These are phyloP conservation scores for Cordyceps tenuipes DNA, from an alignment of 2,329 filamentous ascomycete species.

Conservation along the genomic window DNA sequence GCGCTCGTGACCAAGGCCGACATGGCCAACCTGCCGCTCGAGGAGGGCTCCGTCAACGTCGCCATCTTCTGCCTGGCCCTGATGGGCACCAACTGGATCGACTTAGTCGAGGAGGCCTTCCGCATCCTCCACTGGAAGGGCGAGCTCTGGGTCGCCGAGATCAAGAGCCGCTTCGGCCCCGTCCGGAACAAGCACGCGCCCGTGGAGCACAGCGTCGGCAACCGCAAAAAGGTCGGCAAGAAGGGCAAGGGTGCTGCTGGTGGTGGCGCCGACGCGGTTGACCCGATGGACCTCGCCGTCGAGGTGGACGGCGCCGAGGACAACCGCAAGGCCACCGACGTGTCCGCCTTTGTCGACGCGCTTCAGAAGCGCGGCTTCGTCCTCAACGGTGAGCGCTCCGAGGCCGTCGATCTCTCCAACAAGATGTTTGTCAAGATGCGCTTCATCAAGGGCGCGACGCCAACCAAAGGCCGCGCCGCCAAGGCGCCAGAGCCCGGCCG, in stretches of 20 bases:
- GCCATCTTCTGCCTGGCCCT: slow-evolving; percentile 92
- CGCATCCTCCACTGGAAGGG: slow-evolving; percentile 86
- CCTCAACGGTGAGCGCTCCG: slow-evolving; percentile 55
- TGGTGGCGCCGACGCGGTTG: slow-evolving; percentile 39
- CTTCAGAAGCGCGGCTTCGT: slow-evolving; percentile 74
- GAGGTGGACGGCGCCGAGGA: slow-evolving; percentile 62
- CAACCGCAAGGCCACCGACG: slow-evolving; percentile 67
- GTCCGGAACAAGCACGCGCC: slow-evolving; percentile 28
- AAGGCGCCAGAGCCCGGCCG: slow-evolving; percentile 48
- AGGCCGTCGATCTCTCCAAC: slow-evolving; percentile 72
- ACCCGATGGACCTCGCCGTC: slow-evolving; percentile 53
- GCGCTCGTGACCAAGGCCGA: slow-evolving; percentile 79
- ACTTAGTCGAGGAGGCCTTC: slow-evolving; percentile 94
- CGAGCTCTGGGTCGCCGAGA: slow-evolving; percentile 94
- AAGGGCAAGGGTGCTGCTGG: slow-evolving; percentile 39
- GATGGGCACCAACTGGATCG: slow-evolving; percentile 98
- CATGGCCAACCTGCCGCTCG: slow-evolving; percentile 73
- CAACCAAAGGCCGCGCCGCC: slow-evolving; percentile 67
- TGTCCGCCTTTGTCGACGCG: slow-evolving; percentile 78
- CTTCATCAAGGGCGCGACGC: slow-evolving; percentile 76
- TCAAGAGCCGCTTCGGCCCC: slow-evolving; percentile 76
- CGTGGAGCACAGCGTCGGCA: slow-evolving; percentile 64
- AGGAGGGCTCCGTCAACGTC: slow-evolving; percentile 69
- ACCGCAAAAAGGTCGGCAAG: slow-evolving; percentile 49
- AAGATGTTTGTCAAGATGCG: slow-evolving; percentile 99